Conservation (phyloP, 768 basidiomycete genomes). For the Mycena filopes region DNA sequence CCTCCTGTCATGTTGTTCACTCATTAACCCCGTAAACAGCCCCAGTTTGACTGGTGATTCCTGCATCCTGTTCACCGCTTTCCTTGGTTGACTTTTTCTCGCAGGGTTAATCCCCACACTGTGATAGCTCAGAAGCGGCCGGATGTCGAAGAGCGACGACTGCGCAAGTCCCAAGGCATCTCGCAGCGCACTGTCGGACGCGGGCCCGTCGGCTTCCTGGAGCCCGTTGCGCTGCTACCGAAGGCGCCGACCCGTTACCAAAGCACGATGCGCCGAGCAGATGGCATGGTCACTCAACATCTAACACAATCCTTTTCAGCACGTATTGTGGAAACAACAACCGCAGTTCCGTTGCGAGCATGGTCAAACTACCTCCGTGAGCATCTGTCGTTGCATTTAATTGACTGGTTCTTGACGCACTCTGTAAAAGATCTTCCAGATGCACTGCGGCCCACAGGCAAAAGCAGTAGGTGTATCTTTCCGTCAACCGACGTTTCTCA, state of each 20-base stretch:
- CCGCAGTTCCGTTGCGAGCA: background rate
- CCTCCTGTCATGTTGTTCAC: too few relatives aligned
- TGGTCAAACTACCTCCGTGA: conserved; percentile 20
- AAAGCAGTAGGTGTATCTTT: background rate
- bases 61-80: background rate
- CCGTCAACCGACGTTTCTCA: background rate
- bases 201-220: conserved; percentile 13
- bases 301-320: background rate
- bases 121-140: background rate
- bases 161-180: conserved; percentile 6
- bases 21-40: background rate
- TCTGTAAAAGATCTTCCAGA: conserved; percentile 1
- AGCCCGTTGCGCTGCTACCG: conserved; percentile 40
- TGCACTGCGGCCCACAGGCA: background rate
- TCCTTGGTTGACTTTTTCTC: background rate
- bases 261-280: conserved; percentile 14
- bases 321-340: conserved; percentile 4
- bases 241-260: conserved; percentile 55
- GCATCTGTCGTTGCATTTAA: background rate
- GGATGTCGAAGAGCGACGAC: background rate
- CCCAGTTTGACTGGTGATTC: conserved; percentile 22
- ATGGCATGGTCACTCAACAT: conserved; percentile 13
- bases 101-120: conserved; percentile 10
- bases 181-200: conserved; percentile 5
- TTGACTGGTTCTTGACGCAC: background rate